Evolutionary conservation across 1,284 basidiomycete genomes (phyloP).

Genomic region (Phellopilus nigrolimitatus): DNA sequence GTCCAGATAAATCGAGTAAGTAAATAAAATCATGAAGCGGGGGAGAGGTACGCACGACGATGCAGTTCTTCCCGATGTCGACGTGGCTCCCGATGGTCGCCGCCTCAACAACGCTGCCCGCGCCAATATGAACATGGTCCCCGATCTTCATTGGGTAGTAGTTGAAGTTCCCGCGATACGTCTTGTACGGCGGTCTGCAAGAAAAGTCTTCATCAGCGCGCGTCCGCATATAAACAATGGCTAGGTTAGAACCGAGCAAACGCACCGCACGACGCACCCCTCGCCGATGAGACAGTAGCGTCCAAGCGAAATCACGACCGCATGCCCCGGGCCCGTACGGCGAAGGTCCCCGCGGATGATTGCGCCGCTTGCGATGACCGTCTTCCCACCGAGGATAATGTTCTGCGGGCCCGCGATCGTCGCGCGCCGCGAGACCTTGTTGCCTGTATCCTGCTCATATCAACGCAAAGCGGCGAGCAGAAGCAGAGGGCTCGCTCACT

Average conservation of each 20-base stretch:
- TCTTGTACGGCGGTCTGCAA: conserved; percentile 79
- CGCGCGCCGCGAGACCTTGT: conserved; percentile 91
- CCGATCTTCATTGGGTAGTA: conserved; percentile 98
- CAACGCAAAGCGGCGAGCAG: not conserved
- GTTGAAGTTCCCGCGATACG: conserved; percentile 88
- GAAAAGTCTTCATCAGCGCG: not conserved
- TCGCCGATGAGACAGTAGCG: conserved; percentile 91
- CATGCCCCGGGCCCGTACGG: conserved; percentile 79
- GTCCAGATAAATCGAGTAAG: not conserved
- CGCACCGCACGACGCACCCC: conserved; percentile 82
- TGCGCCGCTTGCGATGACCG: conserved; percentile 85
- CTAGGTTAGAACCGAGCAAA: not conserved
- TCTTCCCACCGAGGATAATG: conserved; percentile 96
- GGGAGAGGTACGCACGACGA: conserved; percentile 59
- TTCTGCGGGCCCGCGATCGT: conserved; percentile 95
- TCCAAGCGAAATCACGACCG: conserved; percentile 90
- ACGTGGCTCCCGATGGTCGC: conserved; percentile 93
- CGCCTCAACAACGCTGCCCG: conserved; percentile 85
- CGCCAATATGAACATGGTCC: conserved; percentile 92
- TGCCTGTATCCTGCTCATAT: conserved; percentile 64
- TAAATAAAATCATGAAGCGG: conserved; percentile 1
- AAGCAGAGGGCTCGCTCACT: conserved; percentile 18
- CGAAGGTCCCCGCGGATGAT: conserved; percentile 89
- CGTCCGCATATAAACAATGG: not conserved
- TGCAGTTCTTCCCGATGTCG: conserved; percentile 91